phyloP scores from a whole-genome alignment of 106 monocot genomes.

The Acanthochlamys bracteata region DNA sequence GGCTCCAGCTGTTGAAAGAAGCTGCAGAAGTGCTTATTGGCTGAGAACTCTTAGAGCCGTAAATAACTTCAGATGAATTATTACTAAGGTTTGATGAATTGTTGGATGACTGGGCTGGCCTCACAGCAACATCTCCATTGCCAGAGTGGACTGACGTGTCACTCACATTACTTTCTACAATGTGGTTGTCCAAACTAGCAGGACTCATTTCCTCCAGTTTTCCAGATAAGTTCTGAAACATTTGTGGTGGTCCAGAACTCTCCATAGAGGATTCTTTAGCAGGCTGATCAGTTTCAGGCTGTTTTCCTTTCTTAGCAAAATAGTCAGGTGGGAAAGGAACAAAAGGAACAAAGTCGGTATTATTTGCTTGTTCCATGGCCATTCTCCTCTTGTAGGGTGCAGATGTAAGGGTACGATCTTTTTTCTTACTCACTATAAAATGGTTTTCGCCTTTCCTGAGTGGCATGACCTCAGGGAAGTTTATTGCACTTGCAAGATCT shows the following conservation, averaged over 20 bases:
- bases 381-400: conserved; percentile 71
- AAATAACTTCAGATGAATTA: neutral
- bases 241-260: conserved; percentile 18
- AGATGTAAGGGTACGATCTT: conserved; percentile 71
- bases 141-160: conserved; percentile 4
- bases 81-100: conserved; percentile 7
- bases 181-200: neutral
- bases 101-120: conserved; percentile 1
- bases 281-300: conserved; percentile 19
- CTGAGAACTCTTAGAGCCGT: conserved; percentile 4
- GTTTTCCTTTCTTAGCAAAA: conserved; percentile 78
- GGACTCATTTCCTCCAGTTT: conserved; percentile 1
- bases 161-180: conserved; percentile 7
- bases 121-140: neutral
- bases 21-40: conserved; percentile 3
- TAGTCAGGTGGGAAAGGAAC: conserved; percentile 95
- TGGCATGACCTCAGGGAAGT: conserved; percentile 90
- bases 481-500: conserved; percentile 14
- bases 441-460: conserved; percentile 83
- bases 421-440: conserved; percentile 69
- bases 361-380: conserved; percentile 74
- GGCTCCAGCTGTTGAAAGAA: conserved; percentile 10
- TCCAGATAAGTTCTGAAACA: neutral
- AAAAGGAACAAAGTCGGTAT: conserved; percentile 77
- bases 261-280: conserved; percentile 2